These are phyloP conservation scores for Graphilbum sp. DNA, from an alignment of 2,329 filamentous ascomycete species.

Conservation along the genomic window DNA sequence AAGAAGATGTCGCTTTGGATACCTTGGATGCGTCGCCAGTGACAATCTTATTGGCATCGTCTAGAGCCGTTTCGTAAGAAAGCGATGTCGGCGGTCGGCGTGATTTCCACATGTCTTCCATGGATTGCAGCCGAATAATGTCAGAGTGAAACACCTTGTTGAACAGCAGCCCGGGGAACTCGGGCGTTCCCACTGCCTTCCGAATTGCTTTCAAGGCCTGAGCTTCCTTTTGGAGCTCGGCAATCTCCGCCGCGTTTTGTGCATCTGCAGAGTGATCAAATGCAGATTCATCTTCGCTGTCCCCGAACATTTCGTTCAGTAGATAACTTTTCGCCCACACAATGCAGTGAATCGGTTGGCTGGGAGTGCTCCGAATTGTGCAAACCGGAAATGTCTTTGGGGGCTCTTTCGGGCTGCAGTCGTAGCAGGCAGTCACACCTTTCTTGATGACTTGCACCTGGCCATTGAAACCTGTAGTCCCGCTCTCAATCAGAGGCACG, in stretches of 20 bases:
- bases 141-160: conserved; percentile 86
- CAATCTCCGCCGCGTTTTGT: conserved; percentile 77
- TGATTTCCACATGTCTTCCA: conserved; percentile 94
- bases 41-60: conserved; percentile 23
- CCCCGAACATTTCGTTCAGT: conserved; percentile 84
- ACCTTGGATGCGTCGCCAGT: conserved; percentile 33
- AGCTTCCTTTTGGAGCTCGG: conserved; percentile 70
- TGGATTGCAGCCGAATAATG: conserved; percentile 63
- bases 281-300: conserved; percentile 69
- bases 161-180: conserved; percentile 69
- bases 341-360: conserved; percentile 94
- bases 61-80: conserved; percentile 45
- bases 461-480: conserved; percentile 93
- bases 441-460: conserved; percentile 96
- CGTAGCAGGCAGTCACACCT: conserved; percentile 86
- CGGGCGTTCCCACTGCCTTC: conserved; percentile 58
- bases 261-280: conserved; percentile 67
- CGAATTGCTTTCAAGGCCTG: conserved; percentile 71
- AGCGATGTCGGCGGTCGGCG: conserved; percentile 59
- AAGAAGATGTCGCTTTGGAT: conserved; percentile 20
- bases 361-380: conserved; percentile 91
- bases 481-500: conserved; percentile 85
- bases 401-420: conserved; percentile 77
- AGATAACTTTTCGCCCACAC: conserved; percentile 98
- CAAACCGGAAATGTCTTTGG: conserved; percentile 93